A percentile compares a stretch with the other conserved stretches of the same genome.
phyloP scores from a whole-genome alignment of 176 grass and related monocot genomes.

The Ensete ventricosum region DNA sequence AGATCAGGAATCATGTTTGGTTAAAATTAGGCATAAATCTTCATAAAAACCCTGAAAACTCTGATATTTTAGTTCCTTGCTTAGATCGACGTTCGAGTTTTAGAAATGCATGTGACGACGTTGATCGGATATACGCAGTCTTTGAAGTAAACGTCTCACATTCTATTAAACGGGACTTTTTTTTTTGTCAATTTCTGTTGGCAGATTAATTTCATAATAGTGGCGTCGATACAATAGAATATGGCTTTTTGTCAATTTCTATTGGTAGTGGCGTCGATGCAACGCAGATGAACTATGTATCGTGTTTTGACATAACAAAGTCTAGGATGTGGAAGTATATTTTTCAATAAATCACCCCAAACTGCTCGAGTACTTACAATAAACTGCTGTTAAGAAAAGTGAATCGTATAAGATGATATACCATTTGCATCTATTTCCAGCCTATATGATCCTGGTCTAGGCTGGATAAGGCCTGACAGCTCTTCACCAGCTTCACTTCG shows the following conservation, averaged over 20 bases:
- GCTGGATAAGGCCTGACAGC: too few species aligned
- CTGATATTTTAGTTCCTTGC: neutral
- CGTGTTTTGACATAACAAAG: neutral
- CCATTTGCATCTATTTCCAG: too few species aligned
- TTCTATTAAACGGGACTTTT: neutral
- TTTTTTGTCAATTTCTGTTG: neutral
- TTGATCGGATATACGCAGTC: neutral
- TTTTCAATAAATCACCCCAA: neutral
- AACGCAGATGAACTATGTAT: neutral
- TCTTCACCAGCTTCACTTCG: too few species aligned
- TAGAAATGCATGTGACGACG: neutral
- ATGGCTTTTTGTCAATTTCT: neutral
- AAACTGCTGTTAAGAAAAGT: neutral
- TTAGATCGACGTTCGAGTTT: neutral
- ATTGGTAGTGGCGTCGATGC: neutral
- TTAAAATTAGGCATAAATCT: neutral
- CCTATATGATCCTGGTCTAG: too few species aligned
- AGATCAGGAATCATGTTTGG: neutral
- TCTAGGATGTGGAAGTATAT: neutral
- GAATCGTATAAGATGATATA: too few species aligned
- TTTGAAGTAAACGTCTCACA: neutral
- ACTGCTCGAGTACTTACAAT: neutral
- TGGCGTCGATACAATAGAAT: neutral
- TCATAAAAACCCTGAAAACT: neutral
- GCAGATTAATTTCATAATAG: neutral